phyloP scores from a whole-genome alignment of 2,329 filamentous ascomycete genomes.

The Verticillium dahliae region DNA sequence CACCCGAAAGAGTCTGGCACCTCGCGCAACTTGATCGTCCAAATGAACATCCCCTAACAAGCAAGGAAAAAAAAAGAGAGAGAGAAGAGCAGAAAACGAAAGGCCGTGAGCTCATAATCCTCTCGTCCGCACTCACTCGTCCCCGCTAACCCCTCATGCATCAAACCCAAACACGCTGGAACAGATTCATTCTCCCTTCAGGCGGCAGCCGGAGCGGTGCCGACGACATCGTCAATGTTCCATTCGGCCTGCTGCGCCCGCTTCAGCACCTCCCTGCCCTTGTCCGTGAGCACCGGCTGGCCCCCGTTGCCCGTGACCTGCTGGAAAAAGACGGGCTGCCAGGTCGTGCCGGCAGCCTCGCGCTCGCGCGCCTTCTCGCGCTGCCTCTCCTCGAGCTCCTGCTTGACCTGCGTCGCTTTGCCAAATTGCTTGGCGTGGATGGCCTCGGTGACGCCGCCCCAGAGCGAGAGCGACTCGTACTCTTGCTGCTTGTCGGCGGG shows the following conservation, averaged over 20 bases:
- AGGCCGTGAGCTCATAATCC: background rate
- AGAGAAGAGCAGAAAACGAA: background rate
- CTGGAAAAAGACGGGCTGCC: conserved; percentile 84
- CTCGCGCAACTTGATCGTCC: too few species aligned
- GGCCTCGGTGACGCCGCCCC: conserved; percentile 80
- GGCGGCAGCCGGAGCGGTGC: conserved; percentile 1
- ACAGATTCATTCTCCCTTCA: too few species aligned
- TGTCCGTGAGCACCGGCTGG: conserved; percentile 48
- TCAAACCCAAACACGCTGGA: too few species aligned
- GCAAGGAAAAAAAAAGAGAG: background rate
- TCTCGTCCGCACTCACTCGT: background rate
- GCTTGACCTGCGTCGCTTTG: conserved; percentile 79
- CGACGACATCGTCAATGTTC: conserved; percentile 39
- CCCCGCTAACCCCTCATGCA: background rate
- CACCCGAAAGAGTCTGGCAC: too few species aligned
- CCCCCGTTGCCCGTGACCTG: conserved; percentile 49
- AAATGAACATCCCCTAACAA: background rate
- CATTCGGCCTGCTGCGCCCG: conserved; percentile 47
- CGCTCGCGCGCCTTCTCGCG: conserved; percentile 77
- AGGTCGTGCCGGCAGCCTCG: conserved; percentile 61
- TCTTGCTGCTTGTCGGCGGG: conserved; percentile 71
- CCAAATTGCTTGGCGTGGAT: conserved; percentile 78
- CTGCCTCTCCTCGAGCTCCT: conserved; percentile 87
- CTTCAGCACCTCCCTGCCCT: conserved; percentile 43
- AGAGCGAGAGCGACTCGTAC: conserved; percentile 85